Evolutionary conservation across 768 basidiomycete species (phyloP).

Genomic region (Amanita thiersii): DNA sequence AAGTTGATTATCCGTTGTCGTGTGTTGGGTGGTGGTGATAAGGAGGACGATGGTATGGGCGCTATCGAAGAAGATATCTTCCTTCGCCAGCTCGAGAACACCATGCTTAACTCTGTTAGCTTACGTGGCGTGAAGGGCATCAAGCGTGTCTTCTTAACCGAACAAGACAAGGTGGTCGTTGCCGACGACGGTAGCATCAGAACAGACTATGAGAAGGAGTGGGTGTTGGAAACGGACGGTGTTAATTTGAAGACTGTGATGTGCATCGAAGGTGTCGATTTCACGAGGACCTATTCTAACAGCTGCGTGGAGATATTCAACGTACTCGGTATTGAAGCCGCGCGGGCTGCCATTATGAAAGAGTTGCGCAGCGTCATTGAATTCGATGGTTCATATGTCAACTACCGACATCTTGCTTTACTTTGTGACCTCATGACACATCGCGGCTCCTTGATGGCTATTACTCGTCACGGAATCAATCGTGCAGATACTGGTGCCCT

Average conservation of each 20-base stretch:
- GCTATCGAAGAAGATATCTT: constrained; percentile 90
- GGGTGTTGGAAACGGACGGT: constrained; percentile 97
- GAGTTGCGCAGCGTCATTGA: constrained; percentile 95
- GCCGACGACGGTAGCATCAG: constrained; percentile 59
- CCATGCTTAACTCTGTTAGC: constrained; percentile 92
- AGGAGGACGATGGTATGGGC: constrained; percentile 75
- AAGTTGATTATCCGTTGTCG: constrained; percentile 97
- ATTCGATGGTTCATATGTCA: constrained; percentile 99
- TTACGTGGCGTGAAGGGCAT: constrained; percentile 90
- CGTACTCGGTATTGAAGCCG: constrained; percentile 95
- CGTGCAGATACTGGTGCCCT: constrained; percentile 97
- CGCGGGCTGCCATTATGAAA: constrained; percentile 87
- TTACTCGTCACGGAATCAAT: constrained; percentile 99
- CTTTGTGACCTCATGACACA: constrained; percentile 98
- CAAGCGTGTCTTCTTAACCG: constrained; percentile 86
- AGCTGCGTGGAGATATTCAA: constrained; percentile 93
- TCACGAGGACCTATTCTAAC: constrained; percentile 91
- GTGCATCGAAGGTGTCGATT: constrained; percentile 93
- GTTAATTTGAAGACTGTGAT: constrained; percentile 94
- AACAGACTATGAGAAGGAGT: constrained; percentile 67
- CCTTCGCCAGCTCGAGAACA: constrained; percentile 91
- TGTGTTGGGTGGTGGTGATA: constrained; percentile 76
- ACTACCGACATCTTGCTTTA: constrained; percentile 94
- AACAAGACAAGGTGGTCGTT: constrained; percentile 73
- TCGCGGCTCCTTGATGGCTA: constrained; percentile 91